Conservation (phyloP, 345 rosid genomes). For the Eucalyptus viminalis region DNA sequence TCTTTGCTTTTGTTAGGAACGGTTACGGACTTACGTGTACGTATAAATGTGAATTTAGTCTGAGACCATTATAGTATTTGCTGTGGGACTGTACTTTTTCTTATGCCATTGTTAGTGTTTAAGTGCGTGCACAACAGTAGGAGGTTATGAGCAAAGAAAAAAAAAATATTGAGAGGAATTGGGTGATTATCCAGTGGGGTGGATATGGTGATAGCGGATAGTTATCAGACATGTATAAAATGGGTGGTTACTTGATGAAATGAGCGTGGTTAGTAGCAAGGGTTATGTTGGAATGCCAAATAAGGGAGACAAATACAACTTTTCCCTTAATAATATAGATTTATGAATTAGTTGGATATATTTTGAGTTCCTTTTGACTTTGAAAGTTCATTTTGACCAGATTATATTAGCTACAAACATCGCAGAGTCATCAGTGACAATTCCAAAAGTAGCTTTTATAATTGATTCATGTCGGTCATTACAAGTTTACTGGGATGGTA, state of each 20-base stretch:
- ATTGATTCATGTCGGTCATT: conserved; percentile 93
- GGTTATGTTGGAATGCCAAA: background rate
- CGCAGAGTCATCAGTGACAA: conserved; percentile 95
- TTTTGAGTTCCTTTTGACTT: background rate
- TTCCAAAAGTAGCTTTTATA: conserved; percentile 86
- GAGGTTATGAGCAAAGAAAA: background rate
- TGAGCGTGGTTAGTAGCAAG: background rate
- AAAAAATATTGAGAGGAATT: background rate
- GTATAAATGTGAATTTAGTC: background rate
- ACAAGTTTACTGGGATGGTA: conserved; percentile 79
- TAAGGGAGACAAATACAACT: background rate
- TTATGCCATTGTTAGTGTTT: background rate
- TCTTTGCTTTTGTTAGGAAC: background rate
- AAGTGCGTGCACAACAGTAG: background rate
- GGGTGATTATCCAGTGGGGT: background rate
- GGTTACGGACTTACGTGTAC: background rate
- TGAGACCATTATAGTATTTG: background rate
- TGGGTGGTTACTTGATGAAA: background rate
- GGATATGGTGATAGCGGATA: background rate
- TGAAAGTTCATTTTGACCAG: conserved; percentile 17
- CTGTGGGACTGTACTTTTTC: background rate
- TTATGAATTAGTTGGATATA: background rate
- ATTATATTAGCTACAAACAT: conserved; percentile 91
- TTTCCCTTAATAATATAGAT: background rate
- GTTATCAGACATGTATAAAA: background rate